Evolutionary conservation across 2,329 filamentous ascomycete genomes (phyloP).

Genomic region (Botrytis medusae): DNA sequence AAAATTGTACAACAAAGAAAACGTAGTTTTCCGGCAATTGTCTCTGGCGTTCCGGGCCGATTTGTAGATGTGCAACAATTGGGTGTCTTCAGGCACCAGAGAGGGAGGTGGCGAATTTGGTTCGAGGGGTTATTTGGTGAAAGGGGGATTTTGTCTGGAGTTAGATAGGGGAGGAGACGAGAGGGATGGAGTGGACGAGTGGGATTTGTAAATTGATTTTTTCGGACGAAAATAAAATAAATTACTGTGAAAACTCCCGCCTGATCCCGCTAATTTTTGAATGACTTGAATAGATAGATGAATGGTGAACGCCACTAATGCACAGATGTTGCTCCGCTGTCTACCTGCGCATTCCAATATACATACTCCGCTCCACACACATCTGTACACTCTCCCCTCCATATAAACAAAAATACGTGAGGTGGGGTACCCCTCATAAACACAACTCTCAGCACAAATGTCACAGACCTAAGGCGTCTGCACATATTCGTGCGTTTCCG

Average conservation of each 20-base stretch:
- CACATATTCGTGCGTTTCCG: slow-evolving; percentile 12
- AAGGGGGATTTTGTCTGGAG: not conserved
- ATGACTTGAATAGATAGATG: not conserved
- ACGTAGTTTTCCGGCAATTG: not conserved
- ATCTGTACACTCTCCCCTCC: not conserved
- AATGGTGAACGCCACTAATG: slow-evolving; percentile 2
- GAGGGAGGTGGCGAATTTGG: not conserved
- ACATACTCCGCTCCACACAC: not conserved
- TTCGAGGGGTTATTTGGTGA: not conserved
- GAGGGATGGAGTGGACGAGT: not conserved
- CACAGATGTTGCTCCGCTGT: not conserved
- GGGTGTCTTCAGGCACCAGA: not conserved
- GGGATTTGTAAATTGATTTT: not conserved
- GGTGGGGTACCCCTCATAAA: not conserved
- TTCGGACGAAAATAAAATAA: not conserved
- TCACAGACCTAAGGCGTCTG: slow-evolving; percentile 10
- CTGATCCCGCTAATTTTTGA: not conserved
- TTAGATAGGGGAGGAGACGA: too few relatives aligned
- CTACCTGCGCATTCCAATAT: not conserved
- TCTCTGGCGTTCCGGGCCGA: slow-evolving; percentile 1
- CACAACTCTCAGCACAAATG: not conserved
- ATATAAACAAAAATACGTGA: not conserved
- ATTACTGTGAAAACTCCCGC: not conserved
- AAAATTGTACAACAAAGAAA: not conserved
- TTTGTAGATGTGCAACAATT: slow-evolving; percentile 8